phyloP scores from a whole-genome alignment of 805 yeast species.

The Cyberlindnera sargentensis region DNA sequence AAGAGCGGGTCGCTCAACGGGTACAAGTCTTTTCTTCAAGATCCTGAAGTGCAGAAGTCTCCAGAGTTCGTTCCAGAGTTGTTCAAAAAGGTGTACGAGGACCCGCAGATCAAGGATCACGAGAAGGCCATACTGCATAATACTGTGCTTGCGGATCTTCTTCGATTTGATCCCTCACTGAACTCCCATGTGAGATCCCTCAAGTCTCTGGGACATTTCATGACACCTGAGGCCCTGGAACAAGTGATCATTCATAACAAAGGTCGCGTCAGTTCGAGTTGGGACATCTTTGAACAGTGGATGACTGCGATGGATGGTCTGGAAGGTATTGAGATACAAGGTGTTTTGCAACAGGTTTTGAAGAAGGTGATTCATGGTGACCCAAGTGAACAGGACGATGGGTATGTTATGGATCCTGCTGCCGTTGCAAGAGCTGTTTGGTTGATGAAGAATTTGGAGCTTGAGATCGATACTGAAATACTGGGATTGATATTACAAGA shows the following conservation, averaged over 20 bases:
- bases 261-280: constrained; percentile 44
- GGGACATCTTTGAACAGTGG: constrained; percentile 37
- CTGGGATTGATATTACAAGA: constrained; percentile 11
- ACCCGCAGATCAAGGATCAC: neutral
- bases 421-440: constrained; percentile 22
- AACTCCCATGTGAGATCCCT: constrained; percentile 25
- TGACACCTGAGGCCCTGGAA: constrained; percentile 21
- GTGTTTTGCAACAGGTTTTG: constrained; percentile 24
- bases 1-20: neutral
- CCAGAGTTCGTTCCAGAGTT: neutral
- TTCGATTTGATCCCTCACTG: constrained; percentile 25
- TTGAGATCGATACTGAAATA: constrained; percentile 6
- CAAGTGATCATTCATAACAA: constrained; percentile 39
- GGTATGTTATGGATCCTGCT: constrained; percentile 16
- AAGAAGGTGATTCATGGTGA: constrained; percentile 35
- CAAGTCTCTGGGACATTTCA: constrained; percentile 13
- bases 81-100: neutral
- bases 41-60: neutral
- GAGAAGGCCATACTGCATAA: constrained; percentile 14
- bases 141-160: constrained; percentile 16
- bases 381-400: constrained; percentile 28
- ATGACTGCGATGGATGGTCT: neutral
- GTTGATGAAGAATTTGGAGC: constrained; percentile 17
- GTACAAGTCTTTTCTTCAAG: neutral
- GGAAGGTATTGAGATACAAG: constrained; percentile 14